Conservation (phyloP, 2,329 filamentous ascomycete species). For the Botrytis fabae region DNA sequence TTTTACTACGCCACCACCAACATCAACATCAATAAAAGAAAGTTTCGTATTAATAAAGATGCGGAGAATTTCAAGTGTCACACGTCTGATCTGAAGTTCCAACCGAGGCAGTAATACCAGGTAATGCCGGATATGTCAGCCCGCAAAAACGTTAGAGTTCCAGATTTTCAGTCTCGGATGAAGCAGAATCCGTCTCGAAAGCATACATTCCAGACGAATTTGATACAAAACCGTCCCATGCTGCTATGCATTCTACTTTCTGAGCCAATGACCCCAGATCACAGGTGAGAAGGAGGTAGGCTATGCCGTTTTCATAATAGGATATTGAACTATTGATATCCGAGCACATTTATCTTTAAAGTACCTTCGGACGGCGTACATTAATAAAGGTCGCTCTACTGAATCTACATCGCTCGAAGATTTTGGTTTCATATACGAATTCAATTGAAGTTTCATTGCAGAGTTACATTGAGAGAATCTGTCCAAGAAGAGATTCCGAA, state of each 20-base stretch:
- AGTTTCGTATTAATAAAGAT: background rate
- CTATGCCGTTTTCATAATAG: constrained; percentile 1
- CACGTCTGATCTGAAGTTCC: background rate
- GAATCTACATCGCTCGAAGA: background rate
- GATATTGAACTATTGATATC: background rate
- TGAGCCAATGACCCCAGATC: background rate
- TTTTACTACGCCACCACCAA: background rate
- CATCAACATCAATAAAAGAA: background rate
- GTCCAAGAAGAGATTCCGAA: background rate
- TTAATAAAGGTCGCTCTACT: background rate
- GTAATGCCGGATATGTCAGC: constrained; percentile 1
- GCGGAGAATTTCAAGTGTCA: background rate
- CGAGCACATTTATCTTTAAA: background rate
- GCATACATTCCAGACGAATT: constrained; percentile 8
- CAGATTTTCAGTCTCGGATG: constrained; percentile 18
- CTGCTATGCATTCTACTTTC: background rate
- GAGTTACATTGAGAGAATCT: background rate
- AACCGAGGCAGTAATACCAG: background rate
- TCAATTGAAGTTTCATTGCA: background rate
- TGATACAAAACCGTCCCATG: background rate
- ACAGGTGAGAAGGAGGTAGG: constrained; percentile 5
- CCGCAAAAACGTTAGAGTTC: background rate
- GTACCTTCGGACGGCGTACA: background rate
- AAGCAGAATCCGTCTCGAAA: constrained; percentile 14
- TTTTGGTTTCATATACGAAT: background rate